phyloP scores from a whole-genome alignment of 164 flowering plant genomes.

The Santalum album region DNA sequence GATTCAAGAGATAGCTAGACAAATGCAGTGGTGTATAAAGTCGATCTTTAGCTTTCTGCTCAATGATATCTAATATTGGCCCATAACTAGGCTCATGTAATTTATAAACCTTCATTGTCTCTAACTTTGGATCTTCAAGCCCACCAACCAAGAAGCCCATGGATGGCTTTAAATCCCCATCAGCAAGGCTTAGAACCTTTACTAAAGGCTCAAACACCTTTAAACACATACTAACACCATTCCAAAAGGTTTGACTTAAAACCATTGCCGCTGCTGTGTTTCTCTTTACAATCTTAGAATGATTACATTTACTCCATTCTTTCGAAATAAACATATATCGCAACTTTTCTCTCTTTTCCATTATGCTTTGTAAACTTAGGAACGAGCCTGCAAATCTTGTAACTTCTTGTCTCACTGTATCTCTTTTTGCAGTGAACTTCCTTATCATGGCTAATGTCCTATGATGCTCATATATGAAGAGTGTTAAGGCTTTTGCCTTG shows the following conservation, averaged over 20 bases:
- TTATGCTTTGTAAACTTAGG: too few species aligned
- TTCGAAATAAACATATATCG: too few species aligned
- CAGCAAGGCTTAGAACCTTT: conserved; percentile 5
- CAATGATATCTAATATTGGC: neutral
- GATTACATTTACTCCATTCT: neutral
- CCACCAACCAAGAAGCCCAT: conserved; percentile 7
- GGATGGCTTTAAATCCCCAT: too few species aligned
- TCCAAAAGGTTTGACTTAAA: conserved; percentile 6
- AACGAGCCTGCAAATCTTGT: too few species aligned
- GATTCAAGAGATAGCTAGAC: too few species aligned
- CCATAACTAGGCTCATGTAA: neutral
- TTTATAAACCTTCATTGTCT: neutral
- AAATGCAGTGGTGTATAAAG: neutral
- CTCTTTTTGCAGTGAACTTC: too few species aligned
- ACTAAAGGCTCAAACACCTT: conserved; percentile 1
- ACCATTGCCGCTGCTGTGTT: too few species aligned
- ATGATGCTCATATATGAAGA: neutral
- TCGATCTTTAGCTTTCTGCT: neutral
- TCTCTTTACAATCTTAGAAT: neutral
- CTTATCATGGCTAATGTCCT: too few species aligned
- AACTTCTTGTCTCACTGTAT: too few species aligned
- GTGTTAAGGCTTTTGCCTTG: neutral
- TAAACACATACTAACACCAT: neutral
- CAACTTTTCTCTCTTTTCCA: too few species aligned
- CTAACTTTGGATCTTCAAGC: neutral